phyloP scores from a whole-genome alignment of 768 basidiomycete genomes.

The Nidularia pulvinata region DNA sequence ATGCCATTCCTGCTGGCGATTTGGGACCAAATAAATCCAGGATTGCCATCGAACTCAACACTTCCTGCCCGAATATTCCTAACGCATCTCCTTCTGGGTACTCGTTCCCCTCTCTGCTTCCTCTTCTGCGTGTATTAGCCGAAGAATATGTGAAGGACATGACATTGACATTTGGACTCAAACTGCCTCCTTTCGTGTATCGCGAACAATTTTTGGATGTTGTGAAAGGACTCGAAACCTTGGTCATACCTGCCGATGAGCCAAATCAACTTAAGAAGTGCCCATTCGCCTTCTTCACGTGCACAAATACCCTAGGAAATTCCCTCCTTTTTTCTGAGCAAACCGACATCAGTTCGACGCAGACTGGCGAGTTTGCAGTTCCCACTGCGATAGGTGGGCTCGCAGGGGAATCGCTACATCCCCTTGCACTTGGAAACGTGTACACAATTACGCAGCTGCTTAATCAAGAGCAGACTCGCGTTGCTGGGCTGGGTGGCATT shows the following conservation, averaged over 20 bases:
- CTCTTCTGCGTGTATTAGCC: constrained; percentile 56
- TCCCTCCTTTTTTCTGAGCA: constrained; percentile 65
- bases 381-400: constrained; percentile 70
- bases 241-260: no score
- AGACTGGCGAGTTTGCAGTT: constrained; percentile 45
- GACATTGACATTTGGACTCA: constrained; percentile 69
- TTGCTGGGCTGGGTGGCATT: constrained; percentile 39
- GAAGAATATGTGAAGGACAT: constrained; percentile 45
- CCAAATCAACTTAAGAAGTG: constrained; percentile 5
- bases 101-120: constrained; percentile 44
- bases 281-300: constrained; percentile 74
- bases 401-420: constrained; percentile 75
- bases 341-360: constrained; percentile 13
- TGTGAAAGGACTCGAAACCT: constrained; percentile 20
- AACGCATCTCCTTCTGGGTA: constrained; percentile 69
- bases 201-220: constrained; percentile 57
- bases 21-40: constrained; percentile 17
- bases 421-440: constrained; percentile 80
- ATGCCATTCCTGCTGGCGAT: constrained; percentile 14
- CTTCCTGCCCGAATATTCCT: constrained; percentile 82
- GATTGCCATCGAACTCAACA: constrained; percentile 81
- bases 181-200: constrained; percentile 77
- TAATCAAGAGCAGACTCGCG: constrained; percentile 16
- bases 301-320: constrained; percentile 81
- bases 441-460: constrained; percentile 58